Evolutionary conservation across 768 basidiomycete species (phyloP).

Genomic region (Lyophyllum atratum): DNA sequence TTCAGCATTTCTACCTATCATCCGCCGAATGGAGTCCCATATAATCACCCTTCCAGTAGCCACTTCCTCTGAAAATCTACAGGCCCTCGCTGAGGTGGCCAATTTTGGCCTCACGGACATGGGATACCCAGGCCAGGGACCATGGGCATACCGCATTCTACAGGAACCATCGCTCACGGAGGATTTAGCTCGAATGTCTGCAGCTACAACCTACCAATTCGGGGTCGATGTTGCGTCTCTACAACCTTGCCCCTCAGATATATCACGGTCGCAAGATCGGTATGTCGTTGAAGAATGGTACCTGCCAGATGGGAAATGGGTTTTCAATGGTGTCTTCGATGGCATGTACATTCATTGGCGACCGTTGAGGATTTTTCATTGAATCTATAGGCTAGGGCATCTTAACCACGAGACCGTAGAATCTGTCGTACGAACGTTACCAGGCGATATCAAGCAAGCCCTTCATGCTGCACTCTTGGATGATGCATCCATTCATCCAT

Average conservation of each 20-base stretch:
- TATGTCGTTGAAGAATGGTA: constrained; percentile 31
- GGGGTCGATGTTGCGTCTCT: constrained; percentile 29
- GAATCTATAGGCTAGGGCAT: constrained; percentile 4
- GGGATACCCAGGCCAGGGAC: constrained; percentile 49
- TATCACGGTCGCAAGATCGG: constrained; percentile 33
- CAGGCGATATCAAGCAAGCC: constrained; percentile 3
- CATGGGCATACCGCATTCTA: constrained; percentile 56
- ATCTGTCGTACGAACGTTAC: constrained; percentile 10
- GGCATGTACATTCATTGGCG: constrained; percentile 19
- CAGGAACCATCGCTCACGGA: constrained; percentile 38
- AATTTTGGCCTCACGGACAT: constrained; percentile 55
- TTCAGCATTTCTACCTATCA: background rate
- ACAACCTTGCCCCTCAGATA: constrained; percentile 33
- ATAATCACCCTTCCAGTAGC: constrained; percentile 45
- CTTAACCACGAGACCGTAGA: constrained; percentile 14
- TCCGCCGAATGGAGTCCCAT: constrained; percentile 1
- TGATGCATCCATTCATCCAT: background rate
- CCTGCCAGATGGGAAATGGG: constrained; percentile 32
- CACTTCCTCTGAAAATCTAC: constrained; percentile 46
- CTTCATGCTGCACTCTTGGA: background rate
- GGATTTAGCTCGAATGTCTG: constrained; percentile 40
- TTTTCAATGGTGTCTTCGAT: constrained; percentile 36
- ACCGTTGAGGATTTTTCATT: background rate
- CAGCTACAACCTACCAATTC: constrained; percentile 22
- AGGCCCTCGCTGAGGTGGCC: constrained; percentile 54